Evolutionary conservation across 2,329 filamentous ascomycete genomes (phyloP).

Genomic region (Fusarium duplospermum): DNA sequence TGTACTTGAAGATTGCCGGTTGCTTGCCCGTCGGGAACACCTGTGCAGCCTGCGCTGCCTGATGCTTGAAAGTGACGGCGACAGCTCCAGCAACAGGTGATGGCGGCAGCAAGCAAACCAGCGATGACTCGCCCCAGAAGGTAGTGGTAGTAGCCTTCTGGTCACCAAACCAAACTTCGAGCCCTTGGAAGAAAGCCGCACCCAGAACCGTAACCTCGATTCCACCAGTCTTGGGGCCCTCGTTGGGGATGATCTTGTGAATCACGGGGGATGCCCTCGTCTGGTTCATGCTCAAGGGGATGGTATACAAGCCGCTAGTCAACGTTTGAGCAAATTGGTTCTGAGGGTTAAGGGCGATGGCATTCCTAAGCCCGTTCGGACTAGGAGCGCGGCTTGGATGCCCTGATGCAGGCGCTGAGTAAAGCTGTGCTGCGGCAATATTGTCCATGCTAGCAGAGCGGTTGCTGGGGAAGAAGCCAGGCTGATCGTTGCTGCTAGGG

Average conservation of each 20-base stretch:
- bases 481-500: conserved; percentile 72
- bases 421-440: conserved; percentile 71
- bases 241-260: conserved; percentile 84
- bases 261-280: conserved; percentile 69
- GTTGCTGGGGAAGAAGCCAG: conserved; percentile 66
- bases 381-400: conserved; percentile 84
- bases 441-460: conserved; percentile 75
- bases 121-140: conserved; percentile 82
- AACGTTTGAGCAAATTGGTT: conserved; percentile 61
- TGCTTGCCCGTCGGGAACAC: conserved; percentile 53
- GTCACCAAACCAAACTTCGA: conserved; percentile 87
- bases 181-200: conserved; percentile 78
- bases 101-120: conserved; percentile 83
- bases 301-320: conserved; percentile 61
- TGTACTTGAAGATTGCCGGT: conserved; percentile 75
- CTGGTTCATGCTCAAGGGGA: conserved; percentile 62
- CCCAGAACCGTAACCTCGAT: conserved; percentile 90
- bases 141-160: conserved; percentile 76
- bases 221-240: conserved; percentile 84
- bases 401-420: conserved; percentile 77
- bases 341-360: conserved; percentile 56
- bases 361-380: conserved; percentile 66
- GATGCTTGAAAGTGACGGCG: conserved; percentile 74
- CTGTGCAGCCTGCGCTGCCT: conserved; percentile 55
- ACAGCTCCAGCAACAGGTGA: conserved; percentile 75